These are phyloP conservation scores for Glomus cerebriforme DNA, from an alignment of 192 early-diverging fungal species.

Conservation along the genomic window DNA sequence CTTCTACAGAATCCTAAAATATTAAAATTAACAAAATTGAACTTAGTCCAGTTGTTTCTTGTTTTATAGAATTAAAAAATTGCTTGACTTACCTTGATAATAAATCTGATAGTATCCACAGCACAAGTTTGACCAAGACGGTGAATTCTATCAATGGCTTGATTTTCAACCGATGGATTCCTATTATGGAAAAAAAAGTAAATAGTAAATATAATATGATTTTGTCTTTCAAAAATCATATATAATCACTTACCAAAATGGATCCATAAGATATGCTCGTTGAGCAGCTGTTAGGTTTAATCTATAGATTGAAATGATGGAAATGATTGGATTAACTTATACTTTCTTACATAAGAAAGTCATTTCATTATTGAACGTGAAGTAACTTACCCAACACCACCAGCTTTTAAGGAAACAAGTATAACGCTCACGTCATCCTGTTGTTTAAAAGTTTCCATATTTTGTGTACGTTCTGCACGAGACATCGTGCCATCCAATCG, in stretches of 20 bases:
- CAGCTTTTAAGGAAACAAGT: slow-evolving; percentile 71
- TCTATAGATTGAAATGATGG: not conserved
- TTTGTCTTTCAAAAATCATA: not conserved
- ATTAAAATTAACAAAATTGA: not conserved
- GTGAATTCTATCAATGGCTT: slow-evolving; percentile 85
- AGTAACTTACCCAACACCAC: slow-evolving; percentile 62
- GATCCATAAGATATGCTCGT: slow-evolving; percentile 69
- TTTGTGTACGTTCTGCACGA: slow-evolving; percentile 55
- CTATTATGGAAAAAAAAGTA: slow-evolving; percentile 62
- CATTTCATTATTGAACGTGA: not conserved
- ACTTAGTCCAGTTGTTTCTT: not conserved
- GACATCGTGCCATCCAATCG: slow-evolving; percentile 80
- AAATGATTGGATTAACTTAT: not conserved
- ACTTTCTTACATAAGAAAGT: not conserved
- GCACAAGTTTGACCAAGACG: slow-evolving; percentile 72
- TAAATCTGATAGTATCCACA: slow-evolving; percentile 65
- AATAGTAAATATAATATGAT: slow-evolving; percentile 40
- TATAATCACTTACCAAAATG: slow-evolving; percentile 40
- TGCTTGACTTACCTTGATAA: slow-evolving; percentile 48
- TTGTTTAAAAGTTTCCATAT: slow-evolving; percentile 60
- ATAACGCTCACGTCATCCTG: slow-evolving; percentile 55
- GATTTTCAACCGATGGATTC: slow-evolving; percentile 80
- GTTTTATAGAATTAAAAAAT: not conserved
- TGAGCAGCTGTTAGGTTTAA: slow-evolving; percentile 74
- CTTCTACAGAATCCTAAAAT: slow-evolving; percentile 52